These are phyloP conservation scores for Cyberlindnera samutprakarnensis DNA, from an alignment of 805 yeast species.

Conservation along the genomic window DNA sequence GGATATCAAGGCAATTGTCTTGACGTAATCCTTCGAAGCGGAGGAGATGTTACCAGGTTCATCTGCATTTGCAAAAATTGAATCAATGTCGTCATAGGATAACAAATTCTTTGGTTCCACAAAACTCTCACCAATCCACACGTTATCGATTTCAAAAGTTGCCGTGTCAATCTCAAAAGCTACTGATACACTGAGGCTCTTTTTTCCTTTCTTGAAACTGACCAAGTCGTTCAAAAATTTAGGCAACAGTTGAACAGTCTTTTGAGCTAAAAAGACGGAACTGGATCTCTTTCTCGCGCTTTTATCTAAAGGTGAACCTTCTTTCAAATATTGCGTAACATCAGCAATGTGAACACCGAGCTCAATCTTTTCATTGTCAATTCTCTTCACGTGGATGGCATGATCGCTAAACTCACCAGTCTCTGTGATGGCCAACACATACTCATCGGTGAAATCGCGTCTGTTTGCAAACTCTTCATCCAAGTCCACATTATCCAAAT, in stretches of 20 bases:
- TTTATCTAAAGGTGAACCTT: conserved; percentile 73
- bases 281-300: conserved; percentile 87
- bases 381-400: conserved; percentile 71
- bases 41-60: conserved; percentile 27
- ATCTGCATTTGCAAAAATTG: conserved; percentile 31
- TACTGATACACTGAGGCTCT: conserved; percentile 65
- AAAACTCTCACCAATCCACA: conserved; percentile 68
- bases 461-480: conserved; percentile 30
- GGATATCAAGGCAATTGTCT: conserved; percentile 57
- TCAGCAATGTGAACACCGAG: conserved; percentile 85
- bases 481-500: conserved; percentile 24
- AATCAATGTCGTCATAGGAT: conserved; percentile 47
- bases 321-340: conserved; percentile 61
- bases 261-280: conserved; percentile 81
- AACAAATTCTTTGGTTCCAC: conserved; percentile 57
- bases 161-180: conserved; percentile 72
- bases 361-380: conserved; percentile 55
- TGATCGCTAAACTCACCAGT: conserved; percentile 58
- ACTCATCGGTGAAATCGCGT: conserved; percentile 49
- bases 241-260: conserved; percentile 61
- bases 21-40: conserved; percentile 58
- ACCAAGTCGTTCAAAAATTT: conserved; percentile 48
- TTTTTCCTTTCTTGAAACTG: conserved; percentile 54
- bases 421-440: conserved; percentile 56
- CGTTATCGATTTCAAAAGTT: conserved; percentile 63